Conservation (phyloP, 73 alveolate species). For the Blepharisma stoltei region DNA sequence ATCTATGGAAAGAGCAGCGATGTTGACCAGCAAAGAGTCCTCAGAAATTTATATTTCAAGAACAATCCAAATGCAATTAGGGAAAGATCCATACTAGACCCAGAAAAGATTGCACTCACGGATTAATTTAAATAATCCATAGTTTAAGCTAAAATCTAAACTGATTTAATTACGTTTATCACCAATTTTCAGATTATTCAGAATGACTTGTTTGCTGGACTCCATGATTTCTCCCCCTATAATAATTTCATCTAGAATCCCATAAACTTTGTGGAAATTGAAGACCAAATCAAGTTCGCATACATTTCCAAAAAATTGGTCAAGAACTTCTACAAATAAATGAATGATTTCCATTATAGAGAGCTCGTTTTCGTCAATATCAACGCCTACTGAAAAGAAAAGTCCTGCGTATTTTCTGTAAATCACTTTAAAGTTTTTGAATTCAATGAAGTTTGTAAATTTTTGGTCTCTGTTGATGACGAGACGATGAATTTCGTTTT, state of each 20-base stretch:
- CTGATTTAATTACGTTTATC: not conserved
- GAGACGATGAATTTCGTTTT: constrained; percentile 82
- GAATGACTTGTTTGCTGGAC: constrained; percentile 24
- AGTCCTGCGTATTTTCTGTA: constrained; percentile 96
- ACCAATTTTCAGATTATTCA: constrained; percentile 18
- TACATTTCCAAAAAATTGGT: constrained; percentile 97
- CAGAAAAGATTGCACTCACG: constrained; percentile 1
- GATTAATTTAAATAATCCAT: not conserved
- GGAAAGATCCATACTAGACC: not conserved
- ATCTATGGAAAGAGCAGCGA: not conserved
- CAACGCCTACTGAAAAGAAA: constrained; percentile 95
- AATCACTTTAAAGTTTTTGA: constrained; percentile 83
- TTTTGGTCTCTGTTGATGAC: constrained; percentile 90
- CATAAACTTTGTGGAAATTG: constrained; percentile 96
- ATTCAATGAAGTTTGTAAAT: constrained; percentile 92
- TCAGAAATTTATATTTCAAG: not conserved
- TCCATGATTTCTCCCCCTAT: constrained; percentile 80
- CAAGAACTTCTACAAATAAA: constrained; percentile 55
- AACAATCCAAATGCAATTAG: not conserved
- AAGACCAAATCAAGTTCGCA: constrained; percentile 98
- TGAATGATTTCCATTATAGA: constrained; percentile 89
- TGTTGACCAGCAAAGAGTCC: not conserved
- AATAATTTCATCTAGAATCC: constrained; percentile 93
- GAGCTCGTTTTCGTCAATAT: constrained; percentile 97
- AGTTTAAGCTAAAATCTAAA: no score